These are phyloP conservation scores for Colletotrichum sp. DNA, from an alignment of 2,329 filamentous ascomycete genomes.

Conservation along the genomic window DNA sequence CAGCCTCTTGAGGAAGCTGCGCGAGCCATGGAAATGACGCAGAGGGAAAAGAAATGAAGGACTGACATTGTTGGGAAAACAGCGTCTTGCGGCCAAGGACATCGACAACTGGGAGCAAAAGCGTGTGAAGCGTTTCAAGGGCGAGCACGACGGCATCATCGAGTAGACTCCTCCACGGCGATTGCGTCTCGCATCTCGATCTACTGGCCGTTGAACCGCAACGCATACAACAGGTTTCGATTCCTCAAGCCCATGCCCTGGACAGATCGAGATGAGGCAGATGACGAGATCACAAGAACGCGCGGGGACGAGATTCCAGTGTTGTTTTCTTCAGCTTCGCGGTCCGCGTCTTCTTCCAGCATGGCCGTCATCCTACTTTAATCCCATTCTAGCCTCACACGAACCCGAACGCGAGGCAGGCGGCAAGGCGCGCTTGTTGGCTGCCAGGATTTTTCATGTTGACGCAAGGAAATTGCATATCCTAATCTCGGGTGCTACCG, in stretches of 20 bases:
- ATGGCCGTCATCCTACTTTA: not conserved
- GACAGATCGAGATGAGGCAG: constrained; percentile 2
- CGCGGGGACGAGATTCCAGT: not conserved
- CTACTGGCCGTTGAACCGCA: not conserved
- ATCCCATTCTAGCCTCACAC: not conserved
- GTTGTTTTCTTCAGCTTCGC: not conserved
- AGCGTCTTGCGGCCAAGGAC: constrained; percentile 88
- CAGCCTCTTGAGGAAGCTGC: not conserved
- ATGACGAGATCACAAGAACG: not conserved
- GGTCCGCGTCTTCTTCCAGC: not conserved
- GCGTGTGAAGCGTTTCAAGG: constrained; percentile 85
- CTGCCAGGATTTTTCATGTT: not conserved
- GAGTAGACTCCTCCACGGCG: constrained; percentile 32
- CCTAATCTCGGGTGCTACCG: constrained; percentile 11
- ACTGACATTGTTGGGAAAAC: constrained; percentile 34
- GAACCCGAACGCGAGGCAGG: not conserved
- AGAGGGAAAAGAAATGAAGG: constrained; percentile 28
- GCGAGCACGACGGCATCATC: constrained; percentile 86
- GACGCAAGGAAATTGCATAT: constrained; percentile 15
- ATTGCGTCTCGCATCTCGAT: constrained; percentile 7
- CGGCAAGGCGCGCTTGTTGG: not conserved
- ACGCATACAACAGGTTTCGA: not conserved
- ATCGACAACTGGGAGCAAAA: constrained; percentile 97
- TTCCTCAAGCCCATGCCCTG: not conserved
- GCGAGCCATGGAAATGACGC: not conserved